Evolutionary conservation across 768 basidiomycete genomes (phyloP), one percentile per base, ranked within the genome.

Genomic region (Stropharia rugosoannulata): DNA sequence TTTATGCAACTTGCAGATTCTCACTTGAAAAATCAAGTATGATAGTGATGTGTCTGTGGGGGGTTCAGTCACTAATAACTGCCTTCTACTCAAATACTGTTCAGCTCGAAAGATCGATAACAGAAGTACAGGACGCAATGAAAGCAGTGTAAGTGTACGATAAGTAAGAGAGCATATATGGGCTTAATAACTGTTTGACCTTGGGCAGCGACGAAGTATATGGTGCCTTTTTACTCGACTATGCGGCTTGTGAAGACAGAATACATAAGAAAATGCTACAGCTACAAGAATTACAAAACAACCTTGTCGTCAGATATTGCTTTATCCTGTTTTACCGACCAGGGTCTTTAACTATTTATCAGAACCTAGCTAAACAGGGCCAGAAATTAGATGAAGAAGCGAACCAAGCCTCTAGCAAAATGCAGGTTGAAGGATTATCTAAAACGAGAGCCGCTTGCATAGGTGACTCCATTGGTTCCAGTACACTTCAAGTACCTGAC

Each of bases 181-280:
- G 49, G 41, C 53, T 3, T 45, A 19, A 9, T 12, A 39, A 5
- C 6, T 3, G 2, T 29, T 44, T 13, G 16, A 22, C 37, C 13
- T 15, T 22, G 35, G 1, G 38, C 46, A 66, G 65, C 41, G 59
- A 66, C 9, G 41, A 48, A n/a, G 36, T 61, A 36, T 64, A 62
- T 39, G 43, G 16, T 5, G 52, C 48, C 11, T 64, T 64, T 42
- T 18, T 64, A 15, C 36, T 53, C 8, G 59, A 64, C 10, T 59
- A 66, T 43, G 56, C 55, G 13, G 60, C 58, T 18, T 54, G 45
- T 19, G 61, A 66, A 45, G 67, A 68, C 49, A 57, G 49, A 35
- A 68, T 68, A 13, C 57, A 57, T 8, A 59, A 58, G 25, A 58
- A 58, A 48, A 59, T 58, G 51, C 15, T 19, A 3, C 46, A 61